These are phyloP conservation scores for Diplodia scrobiculata DNA, from an alignment of 2,329 filamentous ascomycete species.

Conservation along the genomic window DNA sequence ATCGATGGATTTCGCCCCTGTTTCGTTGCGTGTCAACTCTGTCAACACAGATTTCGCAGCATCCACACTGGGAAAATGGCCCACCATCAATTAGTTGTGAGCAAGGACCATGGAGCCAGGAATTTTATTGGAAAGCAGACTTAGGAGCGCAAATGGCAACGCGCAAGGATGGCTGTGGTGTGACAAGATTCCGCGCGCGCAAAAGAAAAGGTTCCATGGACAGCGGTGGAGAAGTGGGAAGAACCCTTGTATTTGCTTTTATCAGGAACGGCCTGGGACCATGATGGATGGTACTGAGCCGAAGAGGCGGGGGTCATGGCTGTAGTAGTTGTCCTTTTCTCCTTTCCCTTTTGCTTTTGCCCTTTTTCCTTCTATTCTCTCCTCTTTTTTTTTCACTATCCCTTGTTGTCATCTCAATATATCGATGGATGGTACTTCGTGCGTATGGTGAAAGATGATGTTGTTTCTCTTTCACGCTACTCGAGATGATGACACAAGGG, in stretches of 20 bases:
- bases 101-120: background rate
- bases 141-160: background rate
- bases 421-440: background rate
- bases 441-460: background rate
- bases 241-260: conserved; percentile 14
- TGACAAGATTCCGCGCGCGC: background rate
- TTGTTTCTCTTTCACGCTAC: background rate
- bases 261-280: background rate
- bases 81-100: background rate
- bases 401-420: background rate
- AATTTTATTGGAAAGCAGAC: background rate
- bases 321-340: background rate
- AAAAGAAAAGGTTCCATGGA: background rate
- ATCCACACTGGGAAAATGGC: background rate
- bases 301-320: background rate
- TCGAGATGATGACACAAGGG: background rate
- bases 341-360: background rate
- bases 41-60: background rate
- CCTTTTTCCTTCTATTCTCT: background rate
- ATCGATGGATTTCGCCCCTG: background rate
- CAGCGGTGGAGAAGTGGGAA: background rate
- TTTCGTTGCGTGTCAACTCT: background rate
- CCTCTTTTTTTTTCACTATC: background rate
- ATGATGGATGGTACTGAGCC: background rate
- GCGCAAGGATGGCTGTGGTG: background rate